These are phyloP conservation scores for Boletus fagicola DNA, from an alignment of 768 basidiomycete genomes.

Conservation along the genomic window DNA sequence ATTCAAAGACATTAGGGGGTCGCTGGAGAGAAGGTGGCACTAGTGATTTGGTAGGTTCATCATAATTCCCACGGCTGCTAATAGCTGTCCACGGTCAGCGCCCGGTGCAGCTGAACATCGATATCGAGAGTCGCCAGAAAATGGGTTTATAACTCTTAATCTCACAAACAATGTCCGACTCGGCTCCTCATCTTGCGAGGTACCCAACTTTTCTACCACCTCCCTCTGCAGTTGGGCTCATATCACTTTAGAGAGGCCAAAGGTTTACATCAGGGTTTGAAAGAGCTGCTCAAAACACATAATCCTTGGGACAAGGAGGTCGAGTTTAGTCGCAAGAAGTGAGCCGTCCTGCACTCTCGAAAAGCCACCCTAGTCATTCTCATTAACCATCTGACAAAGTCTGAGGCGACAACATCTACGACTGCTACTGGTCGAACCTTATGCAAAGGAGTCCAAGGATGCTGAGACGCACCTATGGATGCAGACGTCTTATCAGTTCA, in stretches of 20 bases:
- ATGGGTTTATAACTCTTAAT: slow-evolving; percentile 24
- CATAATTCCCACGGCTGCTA: slow-evolving; percentile 25
- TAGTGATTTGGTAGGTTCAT: neutral
- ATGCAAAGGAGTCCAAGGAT: slow-evolving; percentile 71
- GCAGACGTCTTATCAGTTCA: slow-evolving; percentile 86
- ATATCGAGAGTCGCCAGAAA: slow-evolving; percentile 14
- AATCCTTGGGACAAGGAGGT: slow-evolving; percentile 85
- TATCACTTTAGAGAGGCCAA: slow-evolving; percentile 67
- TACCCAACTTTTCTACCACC: slow-evolving; percentile 4
- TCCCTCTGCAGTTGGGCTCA: slow-evolving; percentile 9
- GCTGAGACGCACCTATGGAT: slow-evolving; percentile 87
- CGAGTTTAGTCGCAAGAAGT: slow-evolving; percentile 86
- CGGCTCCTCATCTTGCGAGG: slow-evolving; percentile 40
- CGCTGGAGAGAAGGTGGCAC: neutral
- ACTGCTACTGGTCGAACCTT: slow-evolving; percentile 66
- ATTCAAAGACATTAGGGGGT: neutral
- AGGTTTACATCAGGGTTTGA: slow-evolving; percentile 67
- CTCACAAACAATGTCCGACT: slow-evolving; percentile 39
- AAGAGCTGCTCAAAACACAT: slow-evolving; percentile 68
- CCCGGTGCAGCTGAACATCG: slow-evolving; percentile 10
- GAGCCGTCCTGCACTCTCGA: slow-evolving; percentile 32
- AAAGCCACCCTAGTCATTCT: slow-evolving; percentile 5
- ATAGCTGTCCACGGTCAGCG: slow-evolving; percentile 11
- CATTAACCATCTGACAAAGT: slow-evolving; percentile 36
- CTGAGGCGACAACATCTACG: slow-evolving; percentile 69